phyloP scores from a whole-genome alignment of 371 early-diverging fungal genomes.

The Mortierella sp. region DNA sequence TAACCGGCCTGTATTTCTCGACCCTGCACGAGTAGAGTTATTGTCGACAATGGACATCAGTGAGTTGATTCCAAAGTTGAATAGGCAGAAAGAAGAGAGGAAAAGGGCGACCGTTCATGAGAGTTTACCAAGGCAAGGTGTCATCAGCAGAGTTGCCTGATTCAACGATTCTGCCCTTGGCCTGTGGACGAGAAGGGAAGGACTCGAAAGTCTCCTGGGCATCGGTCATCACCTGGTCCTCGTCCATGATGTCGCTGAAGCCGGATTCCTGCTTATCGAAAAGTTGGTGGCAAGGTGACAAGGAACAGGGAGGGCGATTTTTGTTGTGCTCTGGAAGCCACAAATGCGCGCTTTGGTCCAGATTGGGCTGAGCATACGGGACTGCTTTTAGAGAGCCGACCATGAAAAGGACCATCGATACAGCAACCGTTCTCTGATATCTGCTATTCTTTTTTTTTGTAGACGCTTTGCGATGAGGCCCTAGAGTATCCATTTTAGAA shows the following conservation, averaged over 20 bases:
- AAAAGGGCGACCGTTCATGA: neutral
- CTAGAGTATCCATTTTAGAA: no score
- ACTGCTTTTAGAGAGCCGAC: no score
- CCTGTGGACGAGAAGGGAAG: conserved; percentile 24
- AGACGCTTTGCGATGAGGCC: no score
- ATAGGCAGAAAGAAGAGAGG: neutral
- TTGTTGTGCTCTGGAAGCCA: no score
- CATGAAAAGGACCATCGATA: no score
- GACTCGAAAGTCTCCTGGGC: conserved; percentile 36
- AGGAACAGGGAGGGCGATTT: conserved; percentile 5
- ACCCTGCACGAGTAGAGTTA: conserved; percentile 68
- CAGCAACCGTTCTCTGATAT: no score
- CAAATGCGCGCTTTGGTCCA: no score
- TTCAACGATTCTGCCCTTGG: conserved; percentile 55
- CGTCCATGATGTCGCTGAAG: conserved; percentile 27
- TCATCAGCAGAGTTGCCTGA: conserved; percentile 34
- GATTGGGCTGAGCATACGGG: no score
- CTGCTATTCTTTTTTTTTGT: no score
- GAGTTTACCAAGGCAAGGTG: conserved; percentile 64
- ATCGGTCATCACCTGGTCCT: conserved; percentile 49
- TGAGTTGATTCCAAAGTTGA: no score
- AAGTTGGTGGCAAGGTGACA: neutral
- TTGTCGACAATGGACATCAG: no score
- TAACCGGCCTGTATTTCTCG: conserved; percentile 94
- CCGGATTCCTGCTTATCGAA: neutral